Conservation (phyloP, 352 stramenopile genomes). For the Pythium grandisporangium region DNA sequence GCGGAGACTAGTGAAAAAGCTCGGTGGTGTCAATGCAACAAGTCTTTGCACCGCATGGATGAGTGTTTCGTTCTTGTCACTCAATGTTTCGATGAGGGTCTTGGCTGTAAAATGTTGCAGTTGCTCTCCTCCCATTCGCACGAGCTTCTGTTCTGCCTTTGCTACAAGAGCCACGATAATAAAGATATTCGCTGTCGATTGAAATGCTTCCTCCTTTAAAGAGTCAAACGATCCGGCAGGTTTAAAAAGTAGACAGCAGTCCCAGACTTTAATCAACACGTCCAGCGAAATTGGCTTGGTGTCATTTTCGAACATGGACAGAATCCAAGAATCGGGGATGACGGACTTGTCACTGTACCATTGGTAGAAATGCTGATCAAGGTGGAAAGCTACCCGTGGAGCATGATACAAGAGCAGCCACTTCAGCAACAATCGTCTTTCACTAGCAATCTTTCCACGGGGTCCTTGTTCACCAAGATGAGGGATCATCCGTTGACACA, state of each 20-base stretch:
- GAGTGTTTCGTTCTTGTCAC: conserved; percentile 22
- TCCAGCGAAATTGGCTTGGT: conserved; percentile 31
- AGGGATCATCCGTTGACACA: conserved; percentile 38
- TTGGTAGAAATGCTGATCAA: conserved; percentile 64
- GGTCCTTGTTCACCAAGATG: conserved; percentile 30
- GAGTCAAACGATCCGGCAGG: not conserved
- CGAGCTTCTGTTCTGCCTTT: conserved; percentile 42
- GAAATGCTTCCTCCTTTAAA: conserved; percentile 6
- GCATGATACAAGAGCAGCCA: conserved; percentile 69
- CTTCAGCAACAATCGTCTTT: conserved; percentile 46
- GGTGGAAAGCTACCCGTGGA: conserved; percentile 51
- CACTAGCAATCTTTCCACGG: conserved; percentile 14
- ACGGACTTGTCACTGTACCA: conserved; percentile 34
- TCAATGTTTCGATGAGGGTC: conserved; percentile 41
- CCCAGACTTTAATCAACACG: conserved; percentile 56
- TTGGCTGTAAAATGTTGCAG: conserved; percentile 59
- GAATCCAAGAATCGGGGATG: conserved; percentile 63
- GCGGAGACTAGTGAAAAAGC: conserved; percentile 42
- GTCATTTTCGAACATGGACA: conserved; percentile 65
- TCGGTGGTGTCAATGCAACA: conserved; percentile 52
- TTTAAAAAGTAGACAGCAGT: conserved; percentile 50
- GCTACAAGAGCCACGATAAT: conserved; percentile 35
- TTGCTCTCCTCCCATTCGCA: conserved; percentile 65
- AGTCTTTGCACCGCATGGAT: conserved; percentile 31
- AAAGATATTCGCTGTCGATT: conserved; percentile 35